These are phyloP conservation scores for Lentinula lateritia DNA, from an alignment of 768 basidiomycete genomes.

Conservation along the genomic window DNA sequence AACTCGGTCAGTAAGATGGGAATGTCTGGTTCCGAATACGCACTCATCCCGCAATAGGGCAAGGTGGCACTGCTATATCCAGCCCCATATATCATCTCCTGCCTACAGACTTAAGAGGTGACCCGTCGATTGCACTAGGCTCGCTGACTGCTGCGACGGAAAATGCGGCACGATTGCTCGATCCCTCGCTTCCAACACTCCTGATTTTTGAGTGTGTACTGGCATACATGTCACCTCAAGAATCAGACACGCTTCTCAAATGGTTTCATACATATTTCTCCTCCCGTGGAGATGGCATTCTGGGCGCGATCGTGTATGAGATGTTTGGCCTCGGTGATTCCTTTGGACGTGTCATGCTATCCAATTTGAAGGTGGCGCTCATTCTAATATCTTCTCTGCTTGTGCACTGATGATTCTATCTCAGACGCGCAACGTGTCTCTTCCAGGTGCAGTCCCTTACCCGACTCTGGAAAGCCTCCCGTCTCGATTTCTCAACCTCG, in stretches of 20 bases:
- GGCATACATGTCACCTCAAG: constrained; percentile 71
- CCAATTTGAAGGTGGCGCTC: constrained; percentile 66
- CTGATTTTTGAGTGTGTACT: constrained; percentile 92
- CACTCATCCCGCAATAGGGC: constrained; percentile 28
- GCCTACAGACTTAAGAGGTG: constrained; percentile 68
- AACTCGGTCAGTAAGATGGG: constrained; percentile 31
- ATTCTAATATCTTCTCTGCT: not conserved
- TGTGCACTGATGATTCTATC: not conserved
- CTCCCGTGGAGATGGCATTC: constrained; percentile 19
- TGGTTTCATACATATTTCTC: constrained; percentile 69
- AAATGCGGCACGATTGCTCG: constrained; percentile 35
- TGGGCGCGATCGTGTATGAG: constrained; percentile 77
- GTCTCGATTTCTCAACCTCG: constrained; percentile 50
- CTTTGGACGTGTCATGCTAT: constrained; percentile 91
- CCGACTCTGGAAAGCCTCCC: constrained; percentile 30
- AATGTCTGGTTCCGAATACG: not conserved
- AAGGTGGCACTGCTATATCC: constrained; percentile 57
- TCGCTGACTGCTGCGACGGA: constrained; percentile 25
- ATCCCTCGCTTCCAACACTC: constrained; percentile 67
- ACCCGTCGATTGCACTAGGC: constrained; percentile 45
- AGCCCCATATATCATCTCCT: constrained; percentile 63
- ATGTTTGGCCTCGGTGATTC: constrained; percentile 87
- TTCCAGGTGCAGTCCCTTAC: constrained; percentile 72
- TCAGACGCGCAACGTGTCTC: constrained; percentile 51
- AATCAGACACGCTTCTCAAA: constrained; percentile 52